Percentiles rank a stretch among this genome's conserved stretches.
Conservation (phyloP, 2,329 filamentous ascomycete species). For the Stachybotrys chlorohalonatus region DNA sequence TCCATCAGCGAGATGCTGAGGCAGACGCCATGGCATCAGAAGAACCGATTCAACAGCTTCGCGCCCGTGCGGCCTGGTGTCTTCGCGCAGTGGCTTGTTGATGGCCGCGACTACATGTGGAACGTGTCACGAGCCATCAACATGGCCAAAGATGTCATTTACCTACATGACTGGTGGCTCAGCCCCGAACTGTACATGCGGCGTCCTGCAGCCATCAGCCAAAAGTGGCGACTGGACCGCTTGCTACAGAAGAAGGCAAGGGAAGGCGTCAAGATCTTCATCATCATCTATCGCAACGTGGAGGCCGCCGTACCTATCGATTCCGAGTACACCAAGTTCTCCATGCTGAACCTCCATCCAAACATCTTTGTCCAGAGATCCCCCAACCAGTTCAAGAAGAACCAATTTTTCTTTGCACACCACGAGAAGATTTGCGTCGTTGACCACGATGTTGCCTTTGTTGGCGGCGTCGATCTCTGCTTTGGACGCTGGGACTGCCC, state of each 20-base stretch:
- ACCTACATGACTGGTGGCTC: conserved; percentile 99
- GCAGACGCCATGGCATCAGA: conserved; percentile 72
- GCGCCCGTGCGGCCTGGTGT: conserved; percentile 80
- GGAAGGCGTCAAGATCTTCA: conserved; percentile 94
- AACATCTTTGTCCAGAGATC: conserved; percentile 96
- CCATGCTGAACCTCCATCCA: conserved; percentile 84
- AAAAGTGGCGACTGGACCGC: conserved; percentile 94
- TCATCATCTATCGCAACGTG: conserved; percentile 97
- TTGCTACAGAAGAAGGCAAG: conserved; percentile 87
- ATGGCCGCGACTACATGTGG: conserved; percentile 99
- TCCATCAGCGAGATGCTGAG: conserved; percentile 81
- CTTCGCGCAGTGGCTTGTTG: conserved; percentile 93
- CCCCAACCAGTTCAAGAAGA: conserved; percentile 96
- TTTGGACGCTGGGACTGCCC: conserved; percentile 97
- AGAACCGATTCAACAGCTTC: conserved; percentile 87
- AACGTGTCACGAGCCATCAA: conserved; percentile 94
- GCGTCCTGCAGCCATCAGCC: conserved; percentile 86
- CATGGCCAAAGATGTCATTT: conserved; percentile 95
- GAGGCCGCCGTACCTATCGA: conserved; percentile 96
- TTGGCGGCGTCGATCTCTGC: conserved; percentile 91
- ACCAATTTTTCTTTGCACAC: conserved; percentile 98
- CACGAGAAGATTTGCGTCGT: conserved; percentile 98
- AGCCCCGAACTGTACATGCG: conserved; percentile 95
- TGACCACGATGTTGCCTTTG: conserved; percentile 91
- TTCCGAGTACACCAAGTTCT: conserved; percentile 96